Base-by-base conservation (phyloP, 2,329 filamentous ascomycete species). In the Xylariaceae sp. region DNA sequence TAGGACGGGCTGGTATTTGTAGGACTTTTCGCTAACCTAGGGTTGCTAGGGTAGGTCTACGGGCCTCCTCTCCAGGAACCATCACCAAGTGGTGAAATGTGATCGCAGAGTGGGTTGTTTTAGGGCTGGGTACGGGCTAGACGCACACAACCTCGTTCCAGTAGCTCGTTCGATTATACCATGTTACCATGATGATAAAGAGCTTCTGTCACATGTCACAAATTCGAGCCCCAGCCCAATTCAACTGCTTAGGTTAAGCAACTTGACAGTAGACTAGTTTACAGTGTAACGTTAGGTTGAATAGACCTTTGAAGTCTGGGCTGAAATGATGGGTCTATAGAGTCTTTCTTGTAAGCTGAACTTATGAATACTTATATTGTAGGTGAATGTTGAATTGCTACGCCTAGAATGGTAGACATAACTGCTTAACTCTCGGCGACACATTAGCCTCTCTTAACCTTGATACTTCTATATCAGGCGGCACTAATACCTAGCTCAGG, bases 91-190 rank as follows among this genome's bases (percentile, higher is more conserved):
- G 45, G 23, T 41, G 6, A 40, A 9, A 33, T 23, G 41, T 55
- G 33, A 55, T 52, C 41, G 26, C 17, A 52, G 29, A 48, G 56
- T 52, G 56, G 56, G 56, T 29, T 57, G 50, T 52, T 53, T 52
- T 60, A 61, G 58, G 58, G 58, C 54, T 61, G 46, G 58, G 50
- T 40, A 43, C 21, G 29, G 41, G 46, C 37, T 61, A 43, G 14
- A 31, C 40, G 28, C 47, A 45, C 54, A 60, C 36, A 50, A 45
- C 33, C 14, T 37, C 49, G n/a, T n/a, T n/a, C n/a, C n/a, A n/a
- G n/a, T n/a, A n/a, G n/a, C 23, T 49, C 29, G 37, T 55, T 49
- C 29, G 24, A 44, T 49, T 29, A 19, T 11, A 29, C 33, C 16
- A 29, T 12, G 17, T 36, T 29, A 45, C 43, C 23, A 50, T 51